Evolutionary conservation across 305 asterid species (phyloP).

Genomic region (Fraxinus albicans): DNA sequence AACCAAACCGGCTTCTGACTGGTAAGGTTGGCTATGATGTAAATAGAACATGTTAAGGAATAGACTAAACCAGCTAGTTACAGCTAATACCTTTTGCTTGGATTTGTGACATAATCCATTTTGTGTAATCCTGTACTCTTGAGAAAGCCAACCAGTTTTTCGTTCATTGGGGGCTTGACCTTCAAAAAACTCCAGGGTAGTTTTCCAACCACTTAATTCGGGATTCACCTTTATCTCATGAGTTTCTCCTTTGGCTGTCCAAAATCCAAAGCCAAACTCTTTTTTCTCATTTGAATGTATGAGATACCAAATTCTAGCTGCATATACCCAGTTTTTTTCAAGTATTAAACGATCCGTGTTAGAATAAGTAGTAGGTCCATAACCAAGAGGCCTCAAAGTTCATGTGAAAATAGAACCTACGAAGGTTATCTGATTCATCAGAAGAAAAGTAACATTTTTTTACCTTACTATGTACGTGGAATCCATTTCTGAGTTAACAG

Average conservation of each 20-base stretch:
- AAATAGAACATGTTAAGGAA: not conserved
- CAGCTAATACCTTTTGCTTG: not conserved
- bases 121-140: not conserved
- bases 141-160: not conserved
- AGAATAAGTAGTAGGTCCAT: not conserved
- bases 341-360: not conserved
- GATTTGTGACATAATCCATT: not conserved
- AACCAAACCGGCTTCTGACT: slow-evolving; percentile 8
- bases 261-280: not conserved
- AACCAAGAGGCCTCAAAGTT: not conserved
- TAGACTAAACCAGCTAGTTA: not conserved
- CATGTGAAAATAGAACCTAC: not conserved
- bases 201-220: not conserved
- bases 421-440: not conserved
- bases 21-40: not conserved
- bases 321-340: not conserved
- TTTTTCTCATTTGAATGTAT: not conserved
- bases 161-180: not conserved
- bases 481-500: not conserved
- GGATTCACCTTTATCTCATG: not conserved
- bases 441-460: not conserved
- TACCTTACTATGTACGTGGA: not conserved
- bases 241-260: not conserved
- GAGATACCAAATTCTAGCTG: not conserved
- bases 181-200: not conserved